phyloP scores from a whole-genome alignment of 2,329 filamentous ascomycete species.

The Aureobasidium sp. region DNA sequence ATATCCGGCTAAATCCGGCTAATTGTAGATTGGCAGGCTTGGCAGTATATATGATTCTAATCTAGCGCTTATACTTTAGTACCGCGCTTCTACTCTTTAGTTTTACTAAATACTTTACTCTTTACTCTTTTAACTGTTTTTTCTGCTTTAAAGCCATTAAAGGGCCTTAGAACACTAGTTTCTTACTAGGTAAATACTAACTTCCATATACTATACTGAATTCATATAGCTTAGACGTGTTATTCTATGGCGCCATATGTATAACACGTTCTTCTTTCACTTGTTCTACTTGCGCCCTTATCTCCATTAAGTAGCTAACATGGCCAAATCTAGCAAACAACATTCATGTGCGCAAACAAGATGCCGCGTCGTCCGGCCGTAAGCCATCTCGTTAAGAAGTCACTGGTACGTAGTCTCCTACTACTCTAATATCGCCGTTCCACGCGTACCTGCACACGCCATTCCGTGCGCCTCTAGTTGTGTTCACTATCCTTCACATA shows the following conservation, averaged over 20 bases:
- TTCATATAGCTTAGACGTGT: neutral
- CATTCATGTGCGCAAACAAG: no score
- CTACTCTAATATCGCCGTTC: neutral
- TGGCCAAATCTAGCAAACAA: neutral
- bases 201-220: neutral
- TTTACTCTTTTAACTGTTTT: neutral
- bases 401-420: neutral
- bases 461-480: neutral
- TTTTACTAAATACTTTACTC: neutral
- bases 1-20: neutral
- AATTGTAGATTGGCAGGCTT: neutral
- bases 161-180: neutral
- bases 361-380: neutral
- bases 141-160: neutral
- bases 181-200: neutral
- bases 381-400: neutral
- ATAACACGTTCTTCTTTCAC: neutral
- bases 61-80: neutral
- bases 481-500: neutral
- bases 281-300: neutral
- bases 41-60: neutral
- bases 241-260: neutral
- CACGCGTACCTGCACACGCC: neutral
- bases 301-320: neutral
- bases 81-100: neutral